phyloP scores from a whole-genome alignment of 78 protist species.

The Dictyostelium firmibasis region DNA sequence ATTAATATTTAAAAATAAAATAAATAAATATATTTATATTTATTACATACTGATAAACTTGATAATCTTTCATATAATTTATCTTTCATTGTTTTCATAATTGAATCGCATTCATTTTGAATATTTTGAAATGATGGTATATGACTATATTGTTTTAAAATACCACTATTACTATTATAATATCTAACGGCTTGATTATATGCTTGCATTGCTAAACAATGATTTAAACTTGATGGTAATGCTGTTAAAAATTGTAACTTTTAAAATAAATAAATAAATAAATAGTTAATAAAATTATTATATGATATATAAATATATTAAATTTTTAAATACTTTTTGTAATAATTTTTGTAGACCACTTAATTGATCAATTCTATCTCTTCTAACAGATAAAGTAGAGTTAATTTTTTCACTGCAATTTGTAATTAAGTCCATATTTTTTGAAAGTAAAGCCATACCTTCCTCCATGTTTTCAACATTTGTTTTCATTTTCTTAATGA shows the following conservation, averaged over 20 bases:
- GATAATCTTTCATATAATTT: constrained; percentile 43
- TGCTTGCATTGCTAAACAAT: constrained; percentile 86
- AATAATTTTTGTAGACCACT: constrained; percentile 72
- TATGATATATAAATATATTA: not conserved
- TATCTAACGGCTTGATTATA: constrained; percentile 86
- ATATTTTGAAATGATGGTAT: constrained; percentile 90
- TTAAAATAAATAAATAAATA: not conserved
- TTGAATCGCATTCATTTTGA: constrained; percentile 71
- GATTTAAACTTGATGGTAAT: constrained; percentile 88
- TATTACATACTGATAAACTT: constrained; percentile 9
- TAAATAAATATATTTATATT: not conserved
- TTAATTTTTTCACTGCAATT: constrained; percentile 75
- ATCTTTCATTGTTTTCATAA: constrained; percentile 51
- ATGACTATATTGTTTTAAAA: constrained; percentile 89
- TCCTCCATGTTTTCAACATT: constrained; percentile 92
- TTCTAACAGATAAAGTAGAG: constrained; percentile 69
- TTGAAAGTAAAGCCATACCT: constrained; percentile 82
- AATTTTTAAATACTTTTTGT: constrained; percentile 56
- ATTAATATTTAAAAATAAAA: not conserved
- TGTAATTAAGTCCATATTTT: constrained; percentile 84
- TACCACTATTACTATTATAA: constrained; percentile 77
- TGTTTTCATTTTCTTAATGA: constrained; percentile 92
- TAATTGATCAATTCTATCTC: constrained; percentile 85
- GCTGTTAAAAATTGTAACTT: constrained; percentile 92
- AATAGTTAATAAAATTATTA: not conserved